Base-by-base conservation (phyloP, 2,329 filamentous ascomycete species). In the Periconia sp. region DNA sequence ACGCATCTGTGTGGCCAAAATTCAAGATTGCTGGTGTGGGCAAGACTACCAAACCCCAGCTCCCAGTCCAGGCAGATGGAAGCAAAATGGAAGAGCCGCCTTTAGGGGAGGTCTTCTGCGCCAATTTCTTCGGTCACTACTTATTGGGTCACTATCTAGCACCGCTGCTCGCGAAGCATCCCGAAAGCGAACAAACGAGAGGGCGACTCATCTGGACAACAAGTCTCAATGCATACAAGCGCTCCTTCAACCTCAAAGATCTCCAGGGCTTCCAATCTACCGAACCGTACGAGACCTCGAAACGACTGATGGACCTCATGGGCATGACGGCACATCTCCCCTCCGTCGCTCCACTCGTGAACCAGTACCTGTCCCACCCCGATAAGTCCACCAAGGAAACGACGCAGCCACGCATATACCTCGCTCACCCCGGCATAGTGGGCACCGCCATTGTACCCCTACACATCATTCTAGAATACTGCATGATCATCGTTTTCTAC, bases 111-210 rank as follows among this genome's bases (percentile, higher is more conserved):
- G 85, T 96, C 17, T 99, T 97, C 71, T 89, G 88, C 70, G 88
- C 93, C 47, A 97, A 97, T 69, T 83, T 96, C 30, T 97, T 99
- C 69, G 94, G 94, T 0, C 94, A 99, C 76, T 97, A 99, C 71
- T 77, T 97, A 66, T 85, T 99, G 20, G 85, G 85, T 15, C 92
- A 96, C 72, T 85, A 88, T 67, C 81, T 97, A 11, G 82, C 89
- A 61, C 88, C 91, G 0, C 79, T 97, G 11, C 81, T 99, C 41
- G 61, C 62, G 76, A 78, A 64, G 78, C 84, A 47, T 68, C 67
- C 15, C 66, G 74, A 15, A 63, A 65, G 41, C 59, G 74, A 52
- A 19, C 53, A 61, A 58, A 74, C 40, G 68, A 78, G 57, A 45
- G 89, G 86, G 9, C 85, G 91, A 47, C 82, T 99, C 49, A 83